Base-by-base conservation (phyloP, 2,329 filamentous ascomycete genomes). In the Aspergillus felis region DNA sequence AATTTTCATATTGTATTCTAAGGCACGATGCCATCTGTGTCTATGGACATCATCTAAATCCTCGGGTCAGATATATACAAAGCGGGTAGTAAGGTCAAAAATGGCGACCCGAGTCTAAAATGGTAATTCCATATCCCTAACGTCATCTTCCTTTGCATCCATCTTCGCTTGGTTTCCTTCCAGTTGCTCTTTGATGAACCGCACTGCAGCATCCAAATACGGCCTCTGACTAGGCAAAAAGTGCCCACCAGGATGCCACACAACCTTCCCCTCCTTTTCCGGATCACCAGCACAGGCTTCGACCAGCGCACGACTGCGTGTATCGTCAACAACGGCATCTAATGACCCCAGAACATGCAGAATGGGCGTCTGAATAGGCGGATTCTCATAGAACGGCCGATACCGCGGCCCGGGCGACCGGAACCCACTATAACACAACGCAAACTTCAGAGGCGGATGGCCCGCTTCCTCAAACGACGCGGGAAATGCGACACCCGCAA, bases 311-410 rank as follows among this genome's bases (percentile, higher is more conserved):
- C 83, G 78, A 71, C 85, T 90, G 68, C 90, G 79, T 54, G 75
- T 74, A 78, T 97, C 92, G 32, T 92, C 90, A 0, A 97, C 92
- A 0, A 97, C 90, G 2, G 88, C 91, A 77, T 97, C 93, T 64
- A 96, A 78, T 54, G 86, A 88, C 1, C 93, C 93, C 27, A 96
- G 73, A 64, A 92, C 88, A 76, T 96, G 91, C 74, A 96, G 72
- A 61, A 89, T 85, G 0, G 91, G 90, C 58, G 92, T 96, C 61
- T 71, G 73, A 58, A 97, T 87, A 70, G 83, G 81, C 17, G 90
- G 91, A 7, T 66, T 61, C 64, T 90, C 84, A 70, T 91, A 95
- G 59, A 90, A 87, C 53, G 84, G 90, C 42, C 73, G 72, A 70
- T 95, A 87, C 46, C 83, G 75, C 17, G 79, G 74, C 41, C 85